Evolutionary conservation across 495 filamentous ascomycete genomes (phyloP).

Genomic region (Penicillium cosmopolitanum): DNA sequence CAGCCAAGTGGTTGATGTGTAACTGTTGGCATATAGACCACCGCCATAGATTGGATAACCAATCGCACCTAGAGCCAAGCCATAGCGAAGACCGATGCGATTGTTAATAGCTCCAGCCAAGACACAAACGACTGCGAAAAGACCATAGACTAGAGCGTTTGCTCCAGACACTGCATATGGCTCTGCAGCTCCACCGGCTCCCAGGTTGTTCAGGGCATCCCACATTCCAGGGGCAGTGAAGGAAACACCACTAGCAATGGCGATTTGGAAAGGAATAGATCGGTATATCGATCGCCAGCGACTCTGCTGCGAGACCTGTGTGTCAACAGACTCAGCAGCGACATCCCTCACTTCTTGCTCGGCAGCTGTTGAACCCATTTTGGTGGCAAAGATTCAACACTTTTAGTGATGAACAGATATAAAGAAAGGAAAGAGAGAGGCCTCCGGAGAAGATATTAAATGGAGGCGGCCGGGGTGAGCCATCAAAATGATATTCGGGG

Average conservation of each 20-base stretch:
- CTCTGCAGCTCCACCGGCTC: constrained; percentile 38
- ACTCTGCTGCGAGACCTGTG: not conserved
- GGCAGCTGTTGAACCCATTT: not conserved
- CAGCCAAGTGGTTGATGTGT: constrained; percentile 64
- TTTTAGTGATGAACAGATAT: not conserved
- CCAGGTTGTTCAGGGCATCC: constrained; percentile 40
- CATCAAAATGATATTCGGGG: not conserved
- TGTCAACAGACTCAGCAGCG: not conserved
- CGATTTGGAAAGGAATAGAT: constrained; percentile 38
- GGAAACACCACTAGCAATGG: constrained; percentile 36
- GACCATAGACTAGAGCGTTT: constrained; percentile 36
- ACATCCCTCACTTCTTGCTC: constrained; percentile 3
- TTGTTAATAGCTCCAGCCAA: constrained; percentile 42
- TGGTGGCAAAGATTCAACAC: not conserved
- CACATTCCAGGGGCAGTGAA: constrained; percentile 42
- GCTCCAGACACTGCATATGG: constrained; percentile 39
- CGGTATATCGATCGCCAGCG: constrained; percentile 13
- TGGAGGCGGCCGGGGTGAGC: not conserved
- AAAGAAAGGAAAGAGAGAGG: not conserved
- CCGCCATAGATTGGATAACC: constrained; percentile 49
- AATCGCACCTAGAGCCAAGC: constrained; percentile 59
- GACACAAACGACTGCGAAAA: constrained; percentile 38
- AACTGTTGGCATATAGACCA: constrained; percentile 67
- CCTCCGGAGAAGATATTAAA: not conserved
- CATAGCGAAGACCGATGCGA: constrained; percentile 62